Base-by-base conservation (phyloP, 371 early-diverging fungal genomes). In the Actinomortierella ambigua region DNA sequence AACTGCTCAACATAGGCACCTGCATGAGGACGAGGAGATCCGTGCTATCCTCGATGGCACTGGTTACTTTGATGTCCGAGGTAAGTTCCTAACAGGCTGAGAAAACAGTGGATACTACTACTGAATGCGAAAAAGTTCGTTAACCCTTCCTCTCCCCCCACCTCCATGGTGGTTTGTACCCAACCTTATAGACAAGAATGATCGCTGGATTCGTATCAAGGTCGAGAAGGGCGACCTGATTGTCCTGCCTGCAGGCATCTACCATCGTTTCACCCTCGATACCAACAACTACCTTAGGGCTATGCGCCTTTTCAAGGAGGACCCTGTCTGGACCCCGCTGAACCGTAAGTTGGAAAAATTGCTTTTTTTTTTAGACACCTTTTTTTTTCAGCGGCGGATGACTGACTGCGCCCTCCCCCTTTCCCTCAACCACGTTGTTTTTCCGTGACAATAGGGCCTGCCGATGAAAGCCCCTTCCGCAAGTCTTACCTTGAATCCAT, bases 1-100 rank as follows among this genome's bases (percentile, higher is more conserved):
- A n/a, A n/a, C n/a, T n/a, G n/a, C n/a, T 6, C 4, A 34, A 26
- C 13, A 11, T 69, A 88, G 89, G 63, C 97, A 97, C 77, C 79
- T 97, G 61, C 97, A 97, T 76, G 97, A 95, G 69, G 98, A 97
- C 73, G 98, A 97, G 80, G 98, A 98, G 78, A 96, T 98, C 61
- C 90, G 98, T 27, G 96, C 80, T 66, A 88, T 97, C 55, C 63
- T 94, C 34, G 95, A 90, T 40, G 98, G 98, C 15, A 81, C 87
- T 17, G 97, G 97, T 9, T 97, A 88, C 78, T 96, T 97, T 80
- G 95, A 93, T 67, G 89, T 93, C 34, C 83, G 93, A 53, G 81
- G 81, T 81, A 76, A 46, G 14, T 41, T 18, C 4, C 34, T n/a
- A n/a, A n/a, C n/a, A n/a, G n/a, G n/a, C n/a, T n/a, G n/a, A n/a